These are phyloP conservation scores for Mediolabrus comicus DNA, from an alignment of 108 stramenopile genomes.

Conservation along the genomic window DNA sequence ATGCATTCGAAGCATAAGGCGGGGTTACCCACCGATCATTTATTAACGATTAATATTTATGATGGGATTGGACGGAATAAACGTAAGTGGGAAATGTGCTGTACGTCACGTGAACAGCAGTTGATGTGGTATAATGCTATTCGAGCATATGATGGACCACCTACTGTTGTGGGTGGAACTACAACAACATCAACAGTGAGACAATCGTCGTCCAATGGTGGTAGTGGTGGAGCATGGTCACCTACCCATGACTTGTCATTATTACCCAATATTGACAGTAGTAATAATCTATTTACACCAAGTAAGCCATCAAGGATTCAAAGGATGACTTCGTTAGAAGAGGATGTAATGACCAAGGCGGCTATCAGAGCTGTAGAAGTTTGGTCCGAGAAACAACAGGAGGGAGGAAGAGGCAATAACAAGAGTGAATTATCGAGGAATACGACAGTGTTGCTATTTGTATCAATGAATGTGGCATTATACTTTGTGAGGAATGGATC, in stretches of 20 bases:
- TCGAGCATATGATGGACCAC: conserved; percentile 43
- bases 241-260: background rate
- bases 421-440: conserved; percentile 6
- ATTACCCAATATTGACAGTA: background rate
- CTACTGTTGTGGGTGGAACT: background rate
- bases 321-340: background rate
- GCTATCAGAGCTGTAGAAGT: conserved; percentile 37
- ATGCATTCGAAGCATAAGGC: conserved; percentile 46
- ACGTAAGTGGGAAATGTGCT: conserved; percentile 60
- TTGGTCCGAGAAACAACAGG: conserved; percentile 22
- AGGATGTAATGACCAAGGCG: conserved; percentile 41
- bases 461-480: conserved; percentile 26
- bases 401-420: background rate
- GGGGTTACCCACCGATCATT: conserved; percentile 36
- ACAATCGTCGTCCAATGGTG: background rate
- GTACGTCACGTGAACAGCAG: conserved; percentile 43
- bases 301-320: background rate
- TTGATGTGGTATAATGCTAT: conserved; percentile 51
- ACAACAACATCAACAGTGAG: background rate
- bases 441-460: conserved; percentile 15
- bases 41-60: conserved; percentile 51
- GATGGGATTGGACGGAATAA: conserved; percentile 28
- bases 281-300: background rate
- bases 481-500: conserved; percentile 41
- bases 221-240: background rate